phyloP scores from a whole-genome alignment of 257 asterid genomes.

The Gentiana straminea region DNA sequence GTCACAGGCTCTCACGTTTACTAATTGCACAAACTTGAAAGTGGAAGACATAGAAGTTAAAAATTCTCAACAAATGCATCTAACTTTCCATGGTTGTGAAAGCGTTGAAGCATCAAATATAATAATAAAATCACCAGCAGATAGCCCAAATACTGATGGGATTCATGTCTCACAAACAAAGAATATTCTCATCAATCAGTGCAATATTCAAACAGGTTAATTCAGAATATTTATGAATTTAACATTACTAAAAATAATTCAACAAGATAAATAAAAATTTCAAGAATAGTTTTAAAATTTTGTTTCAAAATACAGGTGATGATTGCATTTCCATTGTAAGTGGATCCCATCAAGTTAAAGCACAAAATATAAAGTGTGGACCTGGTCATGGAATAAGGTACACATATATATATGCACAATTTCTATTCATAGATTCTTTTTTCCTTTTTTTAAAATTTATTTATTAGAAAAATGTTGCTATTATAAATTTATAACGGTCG shows the following conservation, averaged over 20 bases:
- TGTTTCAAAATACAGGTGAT: conserved; percentile 43
- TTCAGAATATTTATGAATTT: neutral
- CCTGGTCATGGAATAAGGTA: conserved; percentile 99
- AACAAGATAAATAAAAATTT: too few species aligned
- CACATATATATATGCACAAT: too few species aligned
- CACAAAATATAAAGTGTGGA: conserved; percentile 56
- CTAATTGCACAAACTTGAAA: conserved; percentile 46
- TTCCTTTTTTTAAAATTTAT: too few species aligned
- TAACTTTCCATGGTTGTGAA: conserved; percentile 8
- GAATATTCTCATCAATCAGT: conserved; percentile 16
- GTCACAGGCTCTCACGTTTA: conserved; percentile 59
- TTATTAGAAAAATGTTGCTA: too few species aligned
- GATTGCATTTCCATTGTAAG: conserved; percentile 82
- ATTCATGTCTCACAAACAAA: conserved; percentile 25
- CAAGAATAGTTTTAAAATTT: neutral
- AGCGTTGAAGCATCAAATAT: conserved; percentile 23
- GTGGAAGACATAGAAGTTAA: conserved; percentile 31
- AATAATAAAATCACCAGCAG: conserved; percentile 14
- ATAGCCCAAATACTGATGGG: conserved; percentile 39
- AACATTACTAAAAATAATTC: neutral
- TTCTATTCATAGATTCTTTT: too few species aligned
- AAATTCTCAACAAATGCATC: conserved; percentile 71
- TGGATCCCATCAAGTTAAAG: conserved; percentile 51
- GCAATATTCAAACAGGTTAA: conserved; percentile 24
- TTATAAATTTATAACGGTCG: too few species aligned